A percentile compares a stretch with the other conserved stretches of the same genome.
phyloP scores from a whole-genome alignment of 2,329 filamentous ascomycete genomes.

The Fusarium camptoceras region DNA sequence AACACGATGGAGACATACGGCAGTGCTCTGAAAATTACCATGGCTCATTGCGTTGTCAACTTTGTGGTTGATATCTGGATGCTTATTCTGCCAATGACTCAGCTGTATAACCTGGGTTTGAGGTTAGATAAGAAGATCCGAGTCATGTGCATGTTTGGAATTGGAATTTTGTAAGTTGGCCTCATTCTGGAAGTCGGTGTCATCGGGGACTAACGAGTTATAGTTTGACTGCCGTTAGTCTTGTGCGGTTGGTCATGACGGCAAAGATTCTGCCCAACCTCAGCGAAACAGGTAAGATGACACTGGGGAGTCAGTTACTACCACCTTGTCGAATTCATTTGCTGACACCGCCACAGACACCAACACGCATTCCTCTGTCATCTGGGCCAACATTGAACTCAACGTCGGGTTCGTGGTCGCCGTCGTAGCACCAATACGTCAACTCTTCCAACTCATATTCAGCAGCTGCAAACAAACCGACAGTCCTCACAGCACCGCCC shows the following conservation, averaged over 20 bases:
- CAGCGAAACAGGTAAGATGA: not conserved
- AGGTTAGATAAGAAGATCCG: not conserved
- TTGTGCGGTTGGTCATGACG: not conserved
- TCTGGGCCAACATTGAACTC: slow-evolving; percentile 4
- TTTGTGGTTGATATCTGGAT: slow-evolving; percentile 19
- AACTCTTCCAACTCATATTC: not conserved
- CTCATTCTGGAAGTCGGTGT: too few relatives aligned
- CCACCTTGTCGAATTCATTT: accelerated
- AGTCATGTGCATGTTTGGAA: slow-evolving; percentile 7
- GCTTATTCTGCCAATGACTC: slow-evolving; percentile 23
- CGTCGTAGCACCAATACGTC: not conserved
- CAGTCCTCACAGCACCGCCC: not conserved
- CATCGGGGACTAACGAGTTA: too few relatives aligned
- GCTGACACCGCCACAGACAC: not conserved
- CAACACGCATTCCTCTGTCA: not conserved
- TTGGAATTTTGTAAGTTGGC: slow-evolving; percentile 12
- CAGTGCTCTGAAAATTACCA: accelerated
- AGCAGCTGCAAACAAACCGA: not conserved
- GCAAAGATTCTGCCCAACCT: not conserved
- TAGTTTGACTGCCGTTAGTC: not conserved
- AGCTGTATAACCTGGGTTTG: slow-evolving; percentile 4
- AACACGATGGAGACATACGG: not conserved
- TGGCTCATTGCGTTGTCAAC: not conserved
- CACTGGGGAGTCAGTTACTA: too few relatives aligned
- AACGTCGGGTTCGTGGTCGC: slow-evolving; percentile 15